Evolutionary conservation across 192 early-diverging fungal species (phyloP).

Genomic region (Thoreauomyces humboldtii): DNA sequence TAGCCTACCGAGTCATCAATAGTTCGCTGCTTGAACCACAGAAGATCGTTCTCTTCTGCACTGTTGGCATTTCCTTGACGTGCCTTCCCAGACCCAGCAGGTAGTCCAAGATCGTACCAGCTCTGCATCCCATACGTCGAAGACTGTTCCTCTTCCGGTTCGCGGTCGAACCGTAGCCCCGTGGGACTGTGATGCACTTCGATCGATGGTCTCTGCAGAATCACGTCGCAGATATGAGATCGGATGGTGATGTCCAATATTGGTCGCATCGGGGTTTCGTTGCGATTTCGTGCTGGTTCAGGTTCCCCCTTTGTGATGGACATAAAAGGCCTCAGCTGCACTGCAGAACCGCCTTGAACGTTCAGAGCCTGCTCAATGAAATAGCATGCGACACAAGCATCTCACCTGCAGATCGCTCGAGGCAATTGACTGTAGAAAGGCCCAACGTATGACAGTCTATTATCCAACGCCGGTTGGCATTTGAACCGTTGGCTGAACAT

Average conservation of each 20-base stretch:
- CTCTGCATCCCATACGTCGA: constrained; percentile 29
- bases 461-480: neutral
- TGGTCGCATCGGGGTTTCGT: neutral
- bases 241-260: constrained; percentile 14
- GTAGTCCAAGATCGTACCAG: constrained; percentile 34
- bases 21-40: constrained; percentile 54
- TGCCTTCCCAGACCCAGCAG: neutral
- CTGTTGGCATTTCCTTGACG: neutral
- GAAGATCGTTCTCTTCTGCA: constrained; percentile 27
- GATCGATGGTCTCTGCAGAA: constrained; percentile 5
- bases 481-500: neutral
- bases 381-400: no score
- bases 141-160: constrained; percentile 53
- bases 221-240: constrained; percentile 2
- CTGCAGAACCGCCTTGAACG: neutral
- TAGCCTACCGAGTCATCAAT: constrained; percentile 61
- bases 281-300: neutral
- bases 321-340: neutral
- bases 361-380: no score
- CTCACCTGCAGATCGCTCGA: neutral
- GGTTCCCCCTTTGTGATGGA: neutral
- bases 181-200: neutral
- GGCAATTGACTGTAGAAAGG: neutral
- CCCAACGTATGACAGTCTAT: neutral
- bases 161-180: constrained; percentile 29